A percentile compares a stretch with the other conserved stretches of the same genome.
Conservation (phyloP, 83 land plant species). For the Isoetes engelmannii region DNA sequence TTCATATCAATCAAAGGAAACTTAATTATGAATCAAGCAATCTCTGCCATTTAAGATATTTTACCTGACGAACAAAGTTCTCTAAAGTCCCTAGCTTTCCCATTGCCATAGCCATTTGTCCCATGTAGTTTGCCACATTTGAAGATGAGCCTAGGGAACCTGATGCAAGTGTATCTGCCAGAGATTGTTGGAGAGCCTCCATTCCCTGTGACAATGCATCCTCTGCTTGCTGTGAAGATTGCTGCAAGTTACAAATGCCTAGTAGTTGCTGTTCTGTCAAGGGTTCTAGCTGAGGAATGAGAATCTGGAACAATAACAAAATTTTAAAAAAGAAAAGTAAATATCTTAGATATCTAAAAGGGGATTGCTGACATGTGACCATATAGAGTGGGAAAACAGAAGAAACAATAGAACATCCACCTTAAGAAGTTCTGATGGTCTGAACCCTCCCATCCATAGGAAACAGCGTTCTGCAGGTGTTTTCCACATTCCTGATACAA, state of each 20-base stretch:
- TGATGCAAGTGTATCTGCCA: slow-evolving; percentile 50
- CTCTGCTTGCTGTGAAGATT: slow-evolving; percentile 58
- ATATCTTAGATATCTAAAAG: no score
- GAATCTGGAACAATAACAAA: slow-evolving; percentile 30
- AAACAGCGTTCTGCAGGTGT: slow-evolving; percentile 62
- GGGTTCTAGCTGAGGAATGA: slow-evolving; percentile 48
- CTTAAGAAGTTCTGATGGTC: slow-evolving; percentile 72
- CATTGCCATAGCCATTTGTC: slow-evolving; percentile 72
- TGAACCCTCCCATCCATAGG: slow-evolving; percentile 57
- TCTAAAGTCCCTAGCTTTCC: slow-evolving; percentile 61
- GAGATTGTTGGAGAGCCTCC: slow-evolving; percentile 70
- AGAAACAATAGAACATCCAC: slow-evolving; percentile 13
- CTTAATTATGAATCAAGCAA: background rate
- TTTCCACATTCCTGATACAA: slow-evolving; percentile 63
- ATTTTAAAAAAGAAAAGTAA: background rate
- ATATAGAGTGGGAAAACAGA: no score
- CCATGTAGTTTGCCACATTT: slow-evolving; percentile 62
- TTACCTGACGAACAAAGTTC: slow-evolving; percentile 60
- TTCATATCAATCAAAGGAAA: background rate
- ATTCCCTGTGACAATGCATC: slow-evolving; percentile 42
- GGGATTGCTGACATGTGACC: no score
- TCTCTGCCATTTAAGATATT: background rate
- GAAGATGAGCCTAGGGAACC: slow-evolving; percentile 34
- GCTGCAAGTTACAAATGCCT: slow-evolving; percentile 58
- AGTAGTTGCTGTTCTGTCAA: slow-evolving; percentile 58